These are phyloP conservation scores for Penicillium dipodomyicola DNA, from an alignment of 495 filamentous ascomycete genomes.

Conservation along the genomic window DNA sequence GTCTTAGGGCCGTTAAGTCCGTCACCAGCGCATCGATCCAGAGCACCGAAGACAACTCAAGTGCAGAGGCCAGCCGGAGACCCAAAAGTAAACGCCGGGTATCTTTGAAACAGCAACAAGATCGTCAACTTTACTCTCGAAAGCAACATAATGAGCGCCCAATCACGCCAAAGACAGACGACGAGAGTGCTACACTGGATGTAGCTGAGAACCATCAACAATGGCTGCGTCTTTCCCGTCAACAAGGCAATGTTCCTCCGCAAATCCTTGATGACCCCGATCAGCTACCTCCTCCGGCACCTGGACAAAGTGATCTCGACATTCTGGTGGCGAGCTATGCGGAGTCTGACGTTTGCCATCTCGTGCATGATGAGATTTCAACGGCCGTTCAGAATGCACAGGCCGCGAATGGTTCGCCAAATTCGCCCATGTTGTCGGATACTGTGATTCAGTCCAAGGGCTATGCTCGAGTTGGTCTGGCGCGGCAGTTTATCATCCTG, in stretches of 20 bases:
- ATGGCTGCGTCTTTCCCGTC: constrained; percentile 68
- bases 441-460: constrained; percentile 58
- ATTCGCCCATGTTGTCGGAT: constrained; percentile 53
- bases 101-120: constrained; percentile 79
- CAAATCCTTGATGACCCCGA: constrained; percentile 71
- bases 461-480: constrained; percentile 75
- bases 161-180: constrained; percentile 61
- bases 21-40: constrained; percentile 75
- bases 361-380: constrained; percentile 78
- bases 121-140: constrained; percentile 84
- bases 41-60: constrained; percentile 56
- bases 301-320: constrained; percentile 75
- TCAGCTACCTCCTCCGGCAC: constrained; percentile 66
- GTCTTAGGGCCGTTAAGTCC: constrained; percentile 85
- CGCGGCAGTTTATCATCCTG: constrained; percentile 82
- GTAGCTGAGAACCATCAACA: constrained; percentile 61
- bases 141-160: constrained; percentile 61
- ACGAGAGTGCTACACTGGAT: constrained; percentile 66
- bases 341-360: constrained; percentile 72
- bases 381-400: constrained; percentile 58
- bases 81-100: constrained; percentile 66
- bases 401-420: constrained; percentile 67
- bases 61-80: constrained; percentile 56
- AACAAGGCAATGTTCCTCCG: constrained; percentile 57
- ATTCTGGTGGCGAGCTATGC: constrained; percentile 70